phyloP scores from a whole-genome alignment of 129 eudicot genomes.

The Artemisia tridentata region DNA sequence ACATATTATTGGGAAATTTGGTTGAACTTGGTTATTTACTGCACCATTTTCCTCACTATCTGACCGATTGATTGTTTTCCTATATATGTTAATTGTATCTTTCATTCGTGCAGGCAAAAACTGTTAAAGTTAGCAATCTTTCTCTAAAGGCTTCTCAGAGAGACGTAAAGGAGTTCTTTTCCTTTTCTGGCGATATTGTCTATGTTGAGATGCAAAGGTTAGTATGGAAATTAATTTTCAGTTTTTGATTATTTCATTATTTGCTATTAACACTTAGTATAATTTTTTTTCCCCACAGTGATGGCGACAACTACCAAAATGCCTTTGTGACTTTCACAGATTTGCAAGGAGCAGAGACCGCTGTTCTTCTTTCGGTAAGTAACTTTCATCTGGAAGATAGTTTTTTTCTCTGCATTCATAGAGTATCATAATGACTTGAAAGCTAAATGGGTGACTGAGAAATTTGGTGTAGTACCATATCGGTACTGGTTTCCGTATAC shows the following conservation, averaged over 20 bases:
- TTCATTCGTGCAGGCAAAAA: conserved; percentile 45
- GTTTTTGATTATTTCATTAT: not conserved
- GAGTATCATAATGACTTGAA: no score
- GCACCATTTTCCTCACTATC: no score
- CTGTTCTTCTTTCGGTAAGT: conserved; percentile 83
- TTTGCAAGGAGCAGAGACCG: conserved; percentile 84
- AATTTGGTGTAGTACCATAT: no score
- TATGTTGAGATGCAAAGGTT: conserved; percentile 90
- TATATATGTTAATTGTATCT: not conserved
- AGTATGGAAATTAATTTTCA: conserved; percentile 17
- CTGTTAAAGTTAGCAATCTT: conserved; percentile 86
- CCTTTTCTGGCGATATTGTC: conserved; percentile 82
- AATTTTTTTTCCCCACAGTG: conserved; percentile 38
- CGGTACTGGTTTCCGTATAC: not conserved
- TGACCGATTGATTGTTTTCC: not conserved
- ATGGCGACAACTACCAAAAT: conserved; percentile 58
- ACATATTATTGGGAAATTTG: not conserved
- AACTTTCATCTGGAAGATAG: conserved; percentile 3
- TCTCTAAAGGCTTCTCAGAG: conserved; percentile 74
- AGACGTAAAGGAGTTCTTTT: conserved; percentile 82
- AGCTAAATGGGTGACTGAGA: no score
- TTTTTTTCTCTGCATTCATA: not conserved
- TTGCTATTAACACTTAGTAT: conserved; percentile 1
- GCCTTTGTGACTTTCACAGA: conserved; percentile 94
- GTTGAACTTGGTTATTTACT: not conserved